Evolutionary conservation across 441 rosid species (phyloP), one percentile per base, ranked within the genome.

Genomic region (Euphorbia celastroides): DNA sequence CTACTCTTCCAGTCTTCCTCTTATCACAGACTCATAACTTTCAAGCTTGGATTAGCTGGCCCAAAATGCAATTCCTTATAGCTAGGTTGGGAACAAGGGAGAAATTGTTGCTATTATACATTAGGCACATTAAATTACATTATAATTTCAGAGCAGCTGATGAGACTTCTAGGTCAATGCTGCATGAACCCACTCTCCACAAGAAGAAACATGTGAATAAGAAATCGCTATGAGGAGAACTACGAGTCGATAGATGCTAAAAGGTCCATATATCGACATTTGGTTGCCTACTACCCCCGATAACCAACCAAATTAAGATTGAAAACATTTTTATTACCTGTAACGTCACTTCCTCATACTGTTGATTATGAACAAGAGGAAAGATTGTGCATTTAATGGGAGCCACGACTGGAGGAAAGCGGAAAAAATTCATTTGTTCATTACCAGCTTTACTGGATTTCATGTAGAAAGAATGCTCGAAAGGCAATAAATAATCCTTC

Each of bases 371-470:
- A 55, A 88, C 84, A 17, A 88, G 82, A 4, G 93, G 93, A 78
- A 86, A 86, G 57, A 88, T 91, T 0, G 93, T 84, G 74, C 93
- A 88, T 70, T 88, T 88, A 38, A 84, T 86, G 38, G 90, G 87
- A 26, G 93, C 91, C 66, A 88, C 89, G 17, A 88, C 73, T 13
- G 91, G 85, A 36, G 93, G 91, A 42, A 88, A 86, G 58, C 88
- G 85, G 78, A 88, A 88, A 32, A 86, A 88, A 63, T 86, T 88
- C 60, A 84, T 55, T 69, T 81, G 89, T 70, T 86, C 90, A 62
- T 88, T 88, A 32, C 91, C 85, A 22, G 82, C 81, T 78, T 88
- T 84, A 75, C 86, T 86, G 2, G 90, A 77, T 74, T 91, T 82
- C 41, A 70, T 81, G 76, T 88, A 85, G 80, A 82, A 84, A 42